Evolutionary conservation across 2,329 filamentous ascomycete genomes (phyloP).

Genomic region (Neonectria magnoliae): DNA sequence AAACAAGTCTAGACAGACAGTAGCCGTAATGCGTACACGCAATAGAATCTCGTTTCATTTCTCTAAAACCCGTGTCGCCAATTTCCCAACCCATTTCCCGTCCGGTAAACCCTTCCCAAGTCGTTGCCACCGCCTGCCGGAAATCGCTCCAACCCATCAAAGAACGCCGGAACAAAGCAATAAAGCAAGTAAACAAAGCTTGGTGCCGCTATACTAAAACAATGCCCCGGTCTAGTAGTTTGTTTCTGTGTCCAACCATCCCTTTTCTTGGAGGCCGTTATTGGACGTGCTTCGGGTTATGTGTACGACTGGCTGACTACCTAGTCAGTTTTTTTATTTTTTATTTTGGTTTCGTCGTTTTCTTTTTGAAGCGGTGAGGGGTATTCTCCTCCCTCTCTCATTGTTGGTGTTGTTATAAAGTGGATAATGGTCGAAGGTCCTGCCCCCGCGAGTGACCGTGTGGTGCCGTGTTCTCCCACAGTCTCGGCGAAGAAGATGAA

Average conservation of each 20-base stretch:
- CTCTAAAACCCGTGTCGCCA: conserved; percentile 2
- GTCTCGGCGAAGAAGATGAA: conserved; percentile 15
- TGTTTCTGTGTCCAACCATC: neutral
- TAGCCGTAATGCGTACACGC: neutral
- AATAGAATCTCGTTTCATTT: conserved; percentile 4
- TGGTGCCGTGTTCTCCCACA: conserved; percentile 31
- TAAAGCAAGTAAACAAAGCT: neutral
- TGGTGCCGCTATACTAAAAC: neutral
- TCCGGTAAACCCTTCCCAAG: neutral
- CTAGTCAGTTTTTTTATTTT: neutral
- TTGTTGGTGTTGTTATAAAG: neutral
- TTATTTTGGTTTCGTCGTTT: neutral
- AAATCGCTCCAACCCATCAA: neutral
- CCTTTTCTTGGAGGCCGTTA: neutral
- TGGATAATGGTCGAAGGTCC: conserved; percentile 10
- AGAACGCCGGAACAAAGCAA: neutral
- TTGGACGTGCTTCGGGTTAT: neutral
- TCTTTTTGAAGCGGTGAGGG: neutral
- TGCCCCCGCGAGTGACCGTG: conserved; percentile 29
- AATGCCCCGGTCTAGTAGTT: conserved; percentile 3
- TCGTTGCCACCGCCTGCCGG: neutral
- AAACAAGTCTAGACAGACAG: neutral
- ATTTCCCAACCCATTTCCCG: neutral
- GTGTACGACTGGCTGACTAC: neutral
- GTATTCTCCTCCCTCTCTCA: neutral